phyloP scores from a whole-genome alignment of 805 yeast genomes.

The Candida quercuum region DNA sequence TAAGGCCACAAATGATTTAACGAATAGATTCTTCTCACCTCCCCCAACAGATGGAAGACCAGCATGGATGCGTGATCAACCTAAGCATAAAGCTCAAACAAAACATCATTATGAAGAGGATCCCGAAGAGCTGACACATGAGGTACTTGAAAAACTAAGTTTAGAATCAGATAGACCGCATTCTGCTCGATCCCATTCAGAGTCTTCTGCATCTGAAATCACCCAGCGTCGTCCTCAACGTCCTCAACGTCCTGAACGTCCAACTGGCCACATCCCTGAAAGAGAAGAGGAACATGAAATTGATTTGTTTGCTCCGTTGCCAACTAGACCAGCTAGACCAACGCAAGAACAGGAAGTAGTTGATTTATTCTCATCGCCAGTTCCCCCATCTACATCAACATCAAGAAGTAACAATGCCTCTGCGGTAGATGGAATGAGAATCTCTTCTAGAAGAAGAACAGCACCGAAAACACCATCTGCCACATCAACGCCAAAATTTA shows the following conservation, averaged over 20 bases:
- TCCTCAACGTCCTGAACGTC: no score
- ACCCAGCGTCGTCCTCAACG: slow-evolving; percentile 6
- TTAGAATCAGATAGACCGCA: slow-evolving; percentile 5
- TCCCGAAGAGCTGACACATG: slow-evolving; percentile 38
- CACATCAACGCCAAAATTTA: slow-evolving; percentile 2
- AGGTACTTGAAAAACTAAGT: slow-evolving; percentile 12
- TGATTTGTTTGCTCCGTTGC: slow-evolving; percentile 16
- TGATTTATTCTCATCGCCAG: slow-evolving; percentile 11
- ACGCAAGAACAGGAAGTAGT: slow-evolving; percentile 2
- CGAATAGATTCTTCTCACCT: slow-evolving; percentile 26
- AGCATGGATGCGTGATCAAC: slow-evolving; percentile 70
- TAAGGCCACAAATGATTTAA: slow-evolving; percentile 20
- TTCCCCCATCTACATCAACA: slow-evolving; percentile 1
- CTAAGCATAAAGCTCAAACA: slow-evolving; percentile 33
- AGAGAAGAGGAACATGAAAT: slow-evolving; percentile 8
- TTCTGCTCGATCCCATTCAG: no score
- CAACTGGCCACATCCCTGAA: slow-evolving; percentile 4
- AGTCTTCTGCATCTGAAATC: no score
- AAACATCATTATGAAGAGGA: slow-evolving; percentile 34
- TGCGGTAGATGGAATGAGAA: slow-evolving; percentile 20
- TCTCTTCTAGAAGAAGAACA: slow-evolving; percentile 17
- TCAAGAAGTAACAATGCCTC: background rate
- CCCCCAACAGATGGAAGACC: slow-evolving; percentile 40
- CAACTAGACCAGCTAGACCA: slow-evolving; percentile 6
- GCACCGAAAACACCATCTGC: slow-evolving; percentile 3